Evolutionary conservation across 2,329 filamentous ascomycete species (phyloP).

Genomic region (Sphaerulina vaccinii): DNA sequence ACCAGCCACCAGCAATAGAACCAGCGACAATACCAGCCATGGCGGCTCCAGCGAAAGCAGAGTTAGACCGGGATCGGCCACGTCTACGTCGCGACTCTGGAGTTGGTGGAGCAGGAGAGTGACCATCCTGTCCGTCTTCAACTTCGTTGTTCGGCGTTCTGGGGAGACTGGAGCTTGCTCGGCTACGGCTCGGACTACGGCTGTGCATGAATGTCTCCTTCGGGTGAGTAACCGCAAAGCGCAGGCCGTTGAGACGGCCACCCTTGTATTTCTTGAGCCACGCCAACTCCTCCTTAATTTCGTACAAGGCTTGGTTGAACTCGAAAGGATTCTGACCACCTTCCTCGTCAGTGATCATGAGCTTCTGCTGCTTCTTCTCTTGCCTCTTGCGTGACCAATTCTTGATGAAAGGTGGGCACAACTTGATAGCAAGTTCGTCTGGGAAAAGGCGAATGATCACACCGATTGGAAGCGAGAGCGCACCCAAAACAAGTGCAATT

Average conservation of each 20-base stretch:
- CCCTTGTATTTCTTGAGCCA: conserved; percentile 80
- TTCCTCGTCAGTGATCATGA: conserved; percentile 45
- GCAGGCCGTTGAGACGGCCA: conserved; percentile 76
- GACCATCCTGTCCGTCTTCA: conserved; percentile 41
- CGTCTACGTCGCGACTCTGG: conserved; percentile 59
- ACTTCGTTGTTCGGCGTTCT: conserved; percentile 61
- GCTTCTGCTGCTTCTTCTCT: conserved; percentile 41
- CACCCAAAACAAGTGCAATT: conserved; percentile 78
- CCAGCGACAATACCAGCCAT: conserved; percentile 83
- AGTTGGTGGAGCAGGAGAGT: conserved; percentile 48
- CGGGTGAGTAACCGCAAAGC: conserved; percentile 74
- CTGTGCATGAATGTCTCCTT: conserved; percentile 66
- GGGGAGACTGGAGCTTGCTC: conserved; percentile 64
- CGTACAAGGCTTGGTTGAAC: conserved; percentile 70
- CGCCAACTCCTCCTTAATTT: conserved; percentile 76
- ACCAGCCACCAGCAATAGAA: conserved; percentile 70
- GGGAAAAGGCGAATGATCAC: conserved; percentile 79
- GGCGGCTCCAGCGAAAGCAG: conserved; percentile 70
- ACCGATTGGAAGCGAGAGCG: conserved; percentile 82
- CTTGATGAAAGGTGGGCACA: conserved; percentile 45
- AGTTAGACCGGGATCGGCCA: conserved; percentile 67
- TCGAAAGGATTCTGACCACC: conserved; percentile 38
- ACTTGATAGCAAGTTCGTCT: conserved; percentile 59
- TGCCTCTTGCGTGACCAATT: conserved; percentile 39
- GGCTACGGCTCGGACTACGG: conserved; percentile 59